Conservation (phyloP, 345 rosid species). For the Pelargonium nanum region DNA sequence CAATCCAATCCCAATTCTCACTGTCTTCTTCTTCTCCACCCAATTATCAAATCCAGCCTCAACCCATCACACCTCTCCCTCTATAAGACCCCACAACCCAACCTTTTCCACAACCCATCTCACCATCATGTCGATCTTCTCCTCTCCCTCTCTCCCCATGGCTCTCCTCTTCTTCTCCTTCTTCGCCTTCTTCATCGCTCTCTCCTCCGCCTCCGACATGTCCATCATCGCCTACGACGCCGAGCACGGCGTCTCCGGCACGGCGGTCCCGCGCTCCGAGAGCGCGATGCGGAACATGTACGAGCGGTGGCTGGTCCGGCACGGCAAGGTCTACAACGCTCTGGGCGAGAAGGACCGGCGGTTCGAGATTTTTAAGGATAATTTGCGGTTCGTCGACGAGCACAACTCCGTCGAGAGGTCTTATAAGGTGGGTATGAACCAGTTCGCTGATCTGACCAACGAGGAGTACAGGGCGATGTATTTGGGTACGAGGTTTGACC, state of each 20-base stretch:
- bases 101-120: background rate
- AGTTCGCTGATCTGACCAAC: conserved; percentile 81
- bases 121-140: background rate
- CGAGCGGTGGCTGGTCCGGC: conserved; percentile 60
- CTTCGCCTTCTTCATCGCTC: conserved; percentile 23
- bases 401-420: conserved; percentile 53
- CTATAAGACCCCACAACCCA: background rate
- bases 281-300: conserved; percentile 54
- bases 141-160: background rate
- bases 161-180: background rate
- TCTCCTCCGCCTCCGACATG: conserved; percentile 59
- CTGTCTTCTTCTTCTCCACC: background rate
- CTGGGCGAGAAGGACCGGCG: conserved; percentile 62
- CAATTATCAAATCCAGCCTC: background rate
- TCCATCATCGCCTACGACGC: conserved; percentile 63
- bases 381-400: conserved; percentile 65
- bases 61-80: background rate
- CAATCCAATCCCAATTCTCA: background rate
- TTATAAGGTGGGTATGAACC: conserved; percentile 60
- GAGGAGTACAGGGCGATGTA: conserved; percentile 73
- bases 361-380: conserved; percentile 76
- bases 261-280: conserved; percentile 41
- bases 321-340: conserved; percentile 54
- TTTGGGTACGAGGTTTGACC: conserved; percentile 35
- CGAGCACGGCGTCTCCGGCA: conserved; percentile 24